Base-by-base conservation (phyloP, 257 asterid genomes). In the Solanum chilense region DNA sequence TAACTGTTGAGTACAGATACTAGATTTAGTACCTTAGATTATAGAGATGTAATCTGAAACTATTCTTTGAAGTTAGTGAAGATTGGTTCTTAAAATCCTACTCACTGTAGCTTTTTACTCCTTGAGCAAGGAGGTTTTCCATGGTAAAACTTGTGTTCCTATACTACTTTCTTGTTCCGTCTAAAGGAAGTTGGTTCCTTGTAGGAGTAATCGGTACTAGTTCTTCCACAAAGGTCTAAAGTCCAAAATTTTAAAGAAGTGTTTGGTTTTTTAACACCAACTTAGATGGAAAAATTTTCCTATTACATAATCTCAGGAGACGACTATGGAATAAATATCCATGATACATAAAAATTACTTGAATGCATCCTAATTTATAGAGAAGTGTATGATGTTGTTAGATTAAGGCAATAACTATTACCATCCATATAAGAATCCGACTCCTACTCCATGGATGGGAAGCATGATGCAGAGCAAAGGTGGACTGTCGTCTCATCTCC, bases 371-470 rank as follows among this genome's bases (percentile, higher is more conserved):
- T 21, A 44, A 70, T 31, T 31, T 70, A 33, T 8, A 41, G 6
- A 75, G 6, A 42, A 76, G 58, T 7, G 83, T 77, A 14, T 7
- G 58, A 7, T 42, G 60, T 77, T 4, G 25, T 45, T 14, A 18
- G 12, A 80, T 16, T 16, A 27, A 25, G 64, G 82, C 25, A 33
- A 85, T 86, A 86, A 83, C 21, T 74, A 66, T 86, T 90, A 96
- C 99, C 98, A 96, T 95, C 99, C 99, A 96, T 39, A 96, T 96
- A 73, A 96, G 95, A 88, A 94, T 86, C 83, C 92, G 96, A 87
- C 91, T 96, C 89, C 94, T 91, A 70, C 92, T 95, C 99, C 99
- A 96, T 23, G 99, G 99, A 92, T 96, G 99, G 83, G 98, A 94
- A n/a, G 99, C 98, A 73, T 93, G 99, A 89, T 96, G 96, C 80